Evolutionary conservation across 208 protist genomes (phyloP).

Genomic region (Trypanosoma platydactyli): DNA sequence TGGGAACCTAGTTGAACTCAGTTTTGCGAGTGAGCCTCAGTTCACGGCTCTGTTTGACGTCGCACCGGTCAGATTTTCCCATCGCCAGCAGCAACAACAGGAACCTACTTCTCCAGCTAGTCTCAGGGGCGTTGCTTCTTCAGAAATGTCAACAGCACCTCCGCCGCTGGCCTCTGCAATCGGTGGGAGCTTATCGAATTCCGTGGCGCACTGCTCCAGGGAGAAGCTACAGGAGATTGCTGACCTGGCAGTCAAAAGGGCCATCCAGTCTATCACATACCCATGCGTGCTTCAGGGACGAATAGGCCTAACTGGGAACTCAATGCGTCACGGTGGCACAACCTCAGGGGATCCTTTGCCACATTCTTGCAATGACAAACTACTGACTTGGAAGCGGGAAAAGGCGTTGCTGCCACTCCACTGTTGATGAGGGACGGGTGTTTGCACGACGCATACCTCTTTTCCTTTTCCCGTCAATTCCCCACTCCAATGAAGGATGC

Average conservation of each 20-base stretch:
- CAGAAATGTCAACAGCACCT: not conserved
- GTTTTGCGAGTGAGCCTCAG: slow-evolving; percentile 59
- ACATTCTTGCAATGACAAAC: slow-evolving; percentile 2
- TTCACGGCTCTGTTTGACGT: slow-evolving; percentile 67
- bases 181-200: not conserved
- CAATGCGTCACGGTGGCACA: not conserved
- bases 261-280: slow-evolving; percentile 63
- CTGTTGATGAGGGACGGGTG: slow-evolving; percentile 29
- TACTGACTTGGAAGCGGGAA: slow-evolving; percentile 47
- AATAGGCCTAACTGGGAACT: slow-evolving; percentile 7
- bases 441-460: not conserved
- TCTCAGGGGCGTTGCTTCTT: not conserved
- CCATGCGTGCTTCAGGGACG: slow-evolving; percentile 61
- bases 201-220: slow-evolving; percentile 29
- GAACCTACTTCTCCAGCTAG: not conserved
- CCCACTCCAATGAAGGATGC: too few relatives aligned
- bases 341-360: not conserved
- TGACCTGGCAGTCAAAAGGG: slow-evolving; percentile 50
- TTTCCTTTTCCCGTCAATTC: not conserved
- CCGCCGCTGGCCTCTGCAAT: slow-evolving; percentile 4
- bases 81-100: not conserved
- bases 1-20: slow-evolving; percentile 55
- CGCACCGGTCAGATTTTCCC: not conserved
- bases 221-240: slow-evolving; percentile 81
- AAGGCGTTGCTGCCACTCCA: slow-evolving; percentile 55